Percentiles rank a stretch among this genome's conserved stretches.
Conservation (phyloP, 192 early-diverging fungal genomes). For the Rhizophagus sp. region DNA sequence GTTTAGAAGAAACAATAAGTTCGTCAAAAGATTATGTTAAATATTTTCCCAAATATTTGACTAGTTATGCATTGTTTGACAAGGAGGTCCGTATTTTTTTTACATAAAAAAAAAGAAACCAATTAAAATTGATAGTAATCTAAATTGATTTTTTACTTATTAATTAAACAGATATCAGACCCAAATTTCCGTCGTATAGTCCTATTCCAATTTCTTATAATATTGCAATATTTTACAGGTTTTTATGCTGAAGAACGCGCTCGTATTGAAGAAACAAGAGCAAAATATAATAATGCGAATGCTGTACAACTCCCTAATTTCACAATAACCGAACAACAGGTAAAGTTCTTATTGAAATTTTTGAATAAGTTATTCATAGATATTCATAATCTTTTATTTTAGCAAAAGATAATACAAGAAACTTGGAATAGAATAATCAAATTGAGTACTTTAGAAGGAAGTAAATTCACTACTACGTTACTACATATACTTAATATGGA, state of each 20-base stretch:
- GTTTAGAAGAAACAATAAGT: background rate
- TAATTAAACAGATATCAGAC: constrained; percentile 67
- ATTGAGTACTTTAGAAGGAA: background rate
- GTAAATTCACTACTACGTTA: background rate
- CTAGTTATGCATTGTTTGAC: constrained; percentile 67
- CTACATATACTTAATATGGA: constrained; percentile 10
- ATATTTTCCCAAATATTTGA: constrained; percentile 80
- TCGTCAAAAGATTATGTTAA: constrained; percentile 36
- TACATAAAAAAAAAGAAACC: background rate
- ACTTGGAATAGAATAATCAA: constrained; percentile 1
- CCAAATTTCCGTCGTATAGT: constrained; percentile 83
- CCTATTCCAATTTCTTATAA: constrained; percentile 85
- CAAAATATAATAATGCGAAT: background rate
- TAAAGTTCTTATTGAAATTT: background rate
- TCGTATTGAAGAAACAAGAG: constrained; percentile 1
- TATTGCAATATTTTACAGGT: constrained; percentile 67
- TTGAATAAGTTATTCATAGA: background rate
- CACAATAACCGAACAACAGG: constrained; percentile 3
- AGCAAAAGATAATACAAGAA: constrained; percentile 10
- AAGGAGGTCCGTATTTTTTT: constrained; percentile 59
- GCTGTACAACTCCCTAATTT: background rate
- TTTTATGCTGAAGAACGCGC: background rate
- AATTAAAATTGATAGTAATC: background rate
- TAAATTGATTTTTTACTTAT: background rate
- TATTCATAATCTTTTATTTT: background rate